Percentiles rank a stretch among this genome's conserved stretches.
Conservation (phyloP, 2,329 filamentous ascomycete genomes). For the Diaporthe ampelina region DNA sequence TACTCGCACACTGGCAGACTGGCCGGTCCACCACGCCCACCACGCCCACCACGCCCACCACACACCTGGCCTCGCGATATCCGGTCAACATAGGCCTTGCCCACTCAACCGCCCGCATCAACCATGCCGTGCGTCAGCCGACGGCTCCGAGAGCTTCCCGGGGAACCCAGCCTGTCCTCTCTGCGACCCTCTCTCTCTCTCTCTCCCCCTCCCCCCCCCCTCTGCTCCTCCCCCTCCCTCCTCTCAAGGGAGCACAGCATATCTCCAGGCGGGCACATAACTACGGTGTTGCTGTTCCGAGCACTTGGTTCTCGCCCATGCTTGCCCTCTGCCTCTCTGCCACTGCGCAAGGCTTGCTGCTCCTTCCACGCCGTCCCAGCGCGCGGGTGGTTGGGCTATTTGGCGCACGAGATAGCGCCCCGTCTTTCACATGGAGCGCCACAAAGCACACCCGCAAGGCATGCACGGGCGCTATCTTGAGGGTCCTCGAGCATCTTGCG, state of each 20-base stretch:
- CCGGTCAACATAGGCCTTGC: background rate
- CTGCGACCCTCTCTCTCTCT: background rate
- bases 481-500: background rate
- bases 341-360: background rate
- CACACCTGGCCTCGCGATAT: slow-evolving; percentile 20
- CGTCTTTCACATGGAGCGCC: slow-evolving; percentile 16
- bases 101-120: slow-evolving; percentile 13
- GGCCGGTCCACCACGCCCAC: background rate
- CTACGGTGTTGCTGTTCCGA: slow-evolving; percentile 29
- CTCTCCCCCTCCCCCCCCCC: too few species aligned
- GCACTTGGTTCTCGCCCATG: slow-evolving; percentile 2
- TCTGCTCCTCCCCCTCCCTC: too few species aligned
- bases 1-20: too few species aligned
- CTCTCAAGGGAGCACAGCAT: slow-evolving; percentile 26
- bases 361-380: background rate
- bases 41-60: slow-evolving; percentile 22
- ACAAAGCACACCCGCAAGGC: background rate
- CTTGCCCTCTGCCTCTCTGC: slow-evolving; percentile 16
- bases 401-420: background rate
- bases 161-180: background rate
- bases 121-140: slow-evolving; percentile 33
- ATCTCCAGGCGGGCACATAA: slow-evolving; percentile 17
- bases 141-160: slow-evolving; percentile 25
- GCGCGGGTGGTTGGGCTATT: slow-evolving; percentile 1
- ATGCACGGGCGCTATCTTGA: background rate